A percentile compares a stretch with the other conserved stretches of the same genome.
Evolutionary conservation across 257 asterid genomes (phyloP).

Genomic region (Solanum appendiculatum): DNA sequence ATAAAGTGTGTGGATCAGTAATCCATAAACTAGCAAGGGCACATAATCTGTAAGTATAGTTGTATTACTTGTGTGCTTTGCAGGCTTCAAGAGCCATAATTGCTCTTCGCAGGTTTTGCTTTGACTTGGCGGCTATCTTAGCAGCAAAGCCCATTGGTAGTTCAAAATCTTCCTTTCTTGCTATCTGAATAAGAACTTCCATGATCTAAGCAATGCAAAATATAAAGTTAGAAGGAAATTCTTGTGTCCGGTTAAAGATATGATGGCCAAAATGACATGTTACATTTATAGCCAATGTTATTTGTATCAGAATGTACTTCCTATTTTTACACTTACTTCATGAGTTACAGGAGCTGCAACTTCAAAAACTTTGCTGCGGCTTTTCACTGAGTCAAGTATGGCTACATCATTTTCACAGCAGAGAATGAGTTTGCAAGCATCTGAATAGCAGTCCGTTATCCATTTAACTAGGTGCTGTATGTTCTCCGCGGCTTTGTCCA

Average conservation of each 20-base stretch:
- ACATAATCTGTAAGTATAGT: not conserved
- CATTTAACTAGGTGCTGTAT: slow-evolving; percentile 72
- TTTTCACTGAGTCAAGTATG: slow-evolving; percentile 57
- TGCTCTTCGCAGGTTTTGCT: slow-evolving; percentile 69
- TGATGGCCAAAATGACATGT: not conserved
- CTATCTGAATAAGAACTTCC: slow-evolving; percentile 73
- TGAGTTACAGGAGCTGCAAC: slow-evolving; percentile 57
- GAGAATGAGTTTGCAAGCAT: slow-evolving; percentile 66
- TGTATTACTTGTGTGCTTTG: slow-evolving; percentile 67
- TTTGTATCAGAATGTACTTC: not conserved
- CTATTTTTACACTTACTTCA: slow-evolving; percentile 33
- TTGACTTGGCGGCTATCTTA: slow-evolving; percentile 65
- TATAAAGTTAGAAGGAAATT: not conserved
- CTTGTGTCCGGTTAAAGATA: not conserved
- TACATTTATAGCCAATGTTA: not conserved
- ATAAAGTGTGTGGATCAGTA: not conserved
- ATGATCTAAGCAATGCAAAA: slow-evolving; percentile 27
- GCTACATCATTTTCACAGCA: slow-evolving; percentile 65
- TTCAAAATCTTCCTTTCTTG: slow-evolving; percentile 68
- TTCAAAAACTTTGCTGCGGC: slow-evolving; percentile 47
- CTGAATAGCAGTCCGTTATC: slow-evolving; percentile 82
- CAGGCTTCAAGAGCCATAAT: slow-evolving; percentile 94
- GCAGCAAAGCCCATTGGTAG: slow-evolving; percentile 67
- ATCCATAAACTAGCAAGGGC: not conserved
- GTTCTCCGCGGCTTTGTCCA: slow-evolving; percentile 75